Conservation (phyloP, 169 alveolate genomes). For the Eimeria sp. region DNA sequence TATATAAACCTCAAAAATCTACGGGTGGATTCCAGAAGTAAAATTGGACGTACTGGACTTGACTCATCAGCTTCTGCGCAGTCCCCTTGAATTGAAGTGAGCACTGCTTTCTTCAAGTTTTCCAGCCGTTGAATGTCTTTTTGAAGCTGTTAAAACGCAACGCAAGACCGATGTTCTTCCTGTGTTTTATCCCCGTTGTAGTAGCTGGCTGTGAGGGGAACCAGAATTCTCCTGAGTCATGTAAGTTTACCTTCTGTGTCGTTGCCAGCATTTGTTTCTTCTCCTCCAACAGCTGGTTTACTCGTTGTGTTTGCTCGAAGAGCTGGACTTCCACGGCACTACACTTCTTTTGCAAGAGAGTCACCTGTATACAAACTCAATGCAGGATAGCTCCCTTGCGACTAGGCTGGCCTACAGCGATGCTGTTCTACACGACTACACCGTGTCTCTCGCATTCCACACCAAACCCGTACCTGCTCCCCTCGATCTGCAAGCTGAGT, state of each 20-base stretch:
- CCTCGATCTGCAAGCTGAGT: constrained; percentile 90
- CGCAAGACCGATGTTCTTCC: not conserved
- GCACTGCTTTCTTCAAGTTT: constrained; percentile 90
- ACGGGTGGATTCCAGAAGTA: not conserved
- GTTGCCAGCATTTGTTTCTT: constrained; percentile 90
- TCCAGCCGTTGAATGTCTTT: constrained; percentile 91
- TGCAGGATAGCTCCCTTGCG: not conserved
- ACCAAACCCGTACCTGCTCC: constrained; percentile 85
- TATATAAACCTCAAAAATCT: not conserved
- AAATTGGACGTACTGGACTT: constrained; percentile 5
- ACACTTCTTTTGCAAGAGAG: constrained; percentile 91
- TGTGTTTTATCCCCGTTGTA: not conserved
- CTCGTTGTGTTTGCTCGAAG: constrained; percentile 92
- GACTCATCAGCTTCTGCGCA: constrained; percentile 84
- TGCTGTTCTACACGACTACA: not conserved
- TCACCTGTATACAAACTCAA: constrained; percentile 81
- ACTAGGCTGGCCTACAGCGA: not conserved
- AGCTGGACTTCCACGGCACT: constrained; percentile 92
- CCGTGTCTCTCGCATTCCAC: no score
- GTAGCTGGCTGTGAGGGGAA: not conserved
- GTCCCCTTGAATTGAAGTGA: constrained; percentile 92
- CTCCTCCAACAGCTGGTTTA: constrained; percentile 91
- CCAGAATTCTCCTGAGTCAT: not conserved
- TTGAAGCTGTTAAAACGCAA: constrained; percentile 85
- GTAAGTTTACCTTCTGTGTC: constrained; percentile 86